These are phyloP conservation scores for Fusarium chlamydosporum DNA, from an alignment of 2,329 filamentous ascomycete genomes.

Conservation along the genomic window DNA sequence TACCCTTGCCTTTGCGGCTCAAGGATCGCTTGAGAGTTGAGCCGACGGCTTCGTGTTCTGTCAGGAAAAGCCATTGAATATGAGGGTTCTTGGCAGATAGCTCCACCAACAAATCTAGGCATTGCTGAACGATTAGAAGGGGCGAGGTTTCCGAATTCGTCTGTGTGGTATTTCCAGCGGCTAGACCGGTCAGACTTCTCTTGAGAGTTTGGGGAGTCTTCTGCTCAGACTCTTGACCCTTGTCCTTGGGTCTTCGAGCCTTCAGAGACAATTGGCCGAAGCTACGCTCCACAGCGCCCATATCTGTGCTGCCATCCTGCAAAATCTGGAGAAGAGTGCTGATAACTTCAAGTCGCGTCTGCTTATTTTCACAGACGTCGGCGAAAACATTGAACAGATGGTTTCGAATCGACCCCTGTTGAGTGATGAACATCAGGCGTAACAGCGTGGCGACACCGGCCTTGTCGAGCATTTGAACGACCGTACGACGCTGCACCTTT, in stretches of 20 bases:
- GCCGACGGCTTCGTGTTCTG: slow-evolving; percentile 85
- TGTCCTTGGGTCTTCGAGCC: slow-evolving; percentile 82
- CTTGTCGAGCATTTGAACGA: slow-evolving; percentile 98
- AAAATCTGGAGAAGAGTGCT: slow-evolving; percentile 93
- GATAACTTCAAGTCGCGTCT: slow-evolving; percentile 93
- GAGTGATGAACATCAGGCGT: slow-evolving; percentile 97
- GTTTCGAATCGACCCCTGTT: slow-evolving; percentile 86
- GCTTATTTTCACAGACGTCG: slow-evolving; percentile 95
- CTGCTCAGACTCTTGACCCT: slow-evolving; percentile 68
- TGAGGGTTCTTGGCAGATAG: slow-evolving; percentile 88
- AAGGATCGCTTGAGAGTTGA: slow-evolving; percentile 81
- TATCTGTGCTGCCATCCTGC: slow-evolving; percentile 94
- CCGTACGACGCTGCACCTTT: slow-evolving; percentile 81
- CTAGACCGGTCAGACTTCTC: slow-evolving; percentile 76
- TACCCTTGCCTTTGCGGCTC: slow-evolving; percentile 88
- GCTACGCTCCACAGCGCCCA: slow-evolving; percentile 93
- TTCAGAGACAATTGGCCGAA: slow-evolving; percentile 93
- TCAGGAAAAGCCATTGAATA: slow-evolving; percentile 91
- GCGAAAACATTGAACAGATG: slow-evolving; percentile 89
- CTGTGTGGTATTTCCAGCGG: slow-evolving; percentile 60
- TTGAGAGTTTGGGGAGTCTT: slow-evolving; percentile 88
- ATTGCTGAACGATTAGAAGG: slow-evolving; percentile 95
- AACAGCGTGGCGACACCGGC: slow-evolving; percentile 94
- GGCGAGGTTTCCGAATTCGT: slow-evolving; percentile 91
- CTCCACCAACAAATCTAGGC: slow-evolving; percentile 85